A percentile compares a stretch with the other conserved stretches of the same genome.
phyloP scores from a whole-genome alignment of 148 eudicot genomes.

The Rhododendron molle region DNA sequence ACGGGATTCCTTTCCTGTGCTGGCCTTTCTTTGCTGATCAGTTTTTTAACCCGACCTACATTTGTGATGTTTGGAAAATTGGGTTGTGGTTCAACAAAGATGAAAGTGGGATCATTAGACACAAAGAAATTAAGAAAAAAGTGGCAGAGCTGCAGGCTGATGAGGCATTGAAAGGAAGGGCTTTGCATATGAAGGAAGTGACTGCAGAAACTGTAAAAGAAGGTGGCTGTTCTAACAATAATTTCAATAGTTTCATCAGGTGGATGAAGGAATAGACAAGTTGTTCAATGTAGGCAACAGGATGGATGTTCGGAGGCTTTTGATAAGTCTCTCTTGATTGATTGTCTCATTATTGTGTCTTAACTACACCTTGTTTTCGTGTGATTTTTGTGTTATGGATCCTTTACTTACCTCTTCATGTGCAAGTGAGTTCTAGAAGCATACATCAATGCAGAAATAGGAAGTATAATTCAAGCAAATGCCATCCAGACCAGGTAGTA shows the following conservation, averaged over 20 bases:
- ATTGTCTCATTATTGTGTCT: neutral
- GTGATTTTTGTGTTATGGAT: neutral
- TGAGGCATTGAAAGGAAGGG: slow-evolving; percentile 15
- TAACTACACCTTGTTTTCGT: too few relatives aligned
- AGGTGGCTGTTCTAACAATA: slow-evolving; percentile 33
- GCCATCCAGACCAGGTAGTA: too few relatives aligned
- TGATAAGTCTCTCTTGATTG: neutral
- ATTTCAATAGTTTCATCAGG: slow-evolving; percentile 23
- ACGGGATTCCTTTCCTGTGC: slow-evolving; percentile 34
- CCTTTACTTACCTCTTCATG: neutral
- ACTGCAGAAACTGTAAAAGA: slow-evolving; percentile 3
- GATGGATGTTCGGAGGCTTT: neutral
- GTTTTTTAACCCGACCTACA: slow-evolving; percentile 31
- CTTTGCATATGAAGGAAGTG: slow-evolving; percentile 17
- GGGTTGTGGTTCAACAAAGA: slow-evolving; percentile 26
- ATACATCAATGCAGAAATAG: too few relatives aligned
- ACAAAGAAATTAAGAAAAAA: slow-evolving; percentile 25
- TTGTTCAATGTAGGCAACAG: neutral
- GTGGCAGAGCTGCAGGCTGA: slow-evolving; percentile 17
- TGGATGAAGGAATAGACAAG: slow-evolving; percentile 19
- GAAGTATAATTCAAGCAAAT: too few relatives aligned
- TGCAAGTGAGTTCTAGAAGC: neutral
- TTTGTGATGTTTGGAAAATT: slow-evolving; percentile 38
- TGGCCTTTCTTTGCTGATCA: slow-evolving; percentile 47
- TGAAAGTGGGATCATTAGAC: slow-evolving; percentile 20